Conservation (phyloP, 345 rosid genomes). For the Boechera divaricarpa region DNA sequence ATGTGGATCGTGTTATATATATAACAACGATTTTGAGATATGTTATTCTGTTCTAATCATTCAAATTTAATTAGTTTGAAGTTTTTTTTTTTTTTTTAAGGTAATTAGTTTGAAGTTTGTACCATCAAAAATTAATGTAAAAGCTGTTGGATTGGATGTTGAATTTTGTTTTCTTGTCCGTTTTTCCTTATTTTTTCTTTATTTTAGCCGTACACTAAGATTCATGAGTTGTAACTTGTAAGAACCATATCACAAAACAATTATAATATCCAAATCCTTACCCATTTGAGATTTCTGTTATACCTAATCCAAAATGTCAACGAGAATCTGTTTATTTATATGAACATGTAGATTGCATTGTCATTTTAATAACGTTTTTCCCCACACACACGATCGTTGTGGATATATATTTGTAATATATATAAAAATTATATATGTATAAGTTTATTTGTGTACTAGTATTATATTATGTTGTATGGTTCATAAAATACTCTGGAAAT, state of each 20-base stretch:
- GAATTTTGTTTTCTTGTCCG: not conserved
- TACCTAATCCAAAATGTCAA: slow-evolving; percentile 34
- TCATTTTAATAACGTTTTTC: not conserved
- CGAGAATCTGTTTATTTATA: slow-evolving; percentile 3
- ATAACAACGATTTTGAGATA: not conserved
- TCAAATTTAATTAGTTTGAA: no score
- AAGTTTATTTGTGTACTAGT: not conserved
- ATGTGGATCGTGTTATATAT: slow-evolving; percentile 21
- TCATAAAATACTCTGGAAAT: not conserved
- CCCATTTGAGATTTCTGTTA: slow-evolving; percentile 27
- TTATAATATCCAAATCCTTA: slow-evolving; percentile 14
- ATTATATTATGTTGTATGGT: not conserved
- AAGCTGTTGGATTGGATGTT: slow-evolving; percentile 28
- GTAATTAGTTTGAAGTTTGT: not conserved
- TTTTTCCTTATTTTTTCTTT: not conserved
- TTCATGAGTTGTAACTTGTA: slow-evolving; percentile 23
- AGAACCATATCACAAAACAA: slow-evolving; percentile 14
- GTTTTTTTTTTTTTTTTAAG: not conserved
- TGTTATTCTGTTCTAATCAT: not conserved
- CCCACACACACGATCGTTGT: not conserved
- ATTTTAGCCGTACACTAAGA: not conserved
- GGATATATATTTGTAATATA: not conserved
- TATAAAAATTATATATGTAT: not conserved
- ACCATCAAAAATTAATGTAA: not conserved
- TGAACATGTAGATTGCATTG: slow-evolving; percentile 30